Base-by-base conservation (phyloP, 768 basidiomycete species). In the Mycena metata region DNA sequence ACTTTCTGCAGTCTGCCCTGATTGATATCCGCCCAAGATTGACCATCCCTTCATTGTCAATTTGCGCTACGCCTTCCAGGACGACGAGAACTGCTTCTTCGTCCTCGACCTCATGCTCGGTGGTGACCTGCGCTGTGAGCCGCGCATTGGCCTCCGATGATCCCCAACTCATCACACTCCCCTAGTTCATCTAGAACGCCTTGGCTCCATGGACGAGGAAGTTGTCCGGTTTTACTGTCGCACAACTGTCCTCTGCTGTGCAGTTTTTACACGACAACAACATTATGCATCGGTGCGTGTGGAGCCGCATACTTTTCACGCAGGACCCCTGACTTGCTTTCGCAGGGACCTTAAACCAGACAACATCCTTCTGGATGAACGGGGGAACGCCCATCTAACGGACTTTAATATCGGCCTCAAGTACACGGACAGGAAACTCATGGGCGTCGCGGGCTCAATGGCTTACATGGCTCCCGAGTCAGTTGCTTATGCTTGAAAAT, bases 401-500 rank as follows among this genome's bases (percentile, higher is more conserved):
- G 97, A 99, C 78, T 98, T 99, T 81, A 99, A 99, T 78, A 99
- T 99, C 66, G 97, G 97, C 17, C 96, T 99, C 9, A 97, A 99
- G 79, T 99, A 94, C 76, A 90, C 91, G 6, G 96, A 98, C 64
- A 87, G 94, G 63, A 88, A 92, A 65, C 81, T 96, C 39, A 96
- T 93, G 15, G 96, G 96, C 24, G 93, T 99, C 0, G 97, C 97
- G 24, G 97, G 97, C 11, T 97, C 95, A 58, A 97, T 99, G 96
- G 97, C 97, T 3, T 99, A 99, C 78, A 99, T 99, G 97, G 96
- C 92, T 46, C 92, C 91, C 3, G 91, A 93, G 89, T 91, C 75
- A 61, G 86, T 58, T 1, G 26, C 63, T 17, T 58, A 50, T 46
- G 61, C 50, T 3, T 30, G 3, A 30, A 30, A 59, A 45, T 3